phyloP scores from a whole-genome alignment of 2,329 filamentous ascomycete species.

The Kalaharituber pfeilii region DNA sequence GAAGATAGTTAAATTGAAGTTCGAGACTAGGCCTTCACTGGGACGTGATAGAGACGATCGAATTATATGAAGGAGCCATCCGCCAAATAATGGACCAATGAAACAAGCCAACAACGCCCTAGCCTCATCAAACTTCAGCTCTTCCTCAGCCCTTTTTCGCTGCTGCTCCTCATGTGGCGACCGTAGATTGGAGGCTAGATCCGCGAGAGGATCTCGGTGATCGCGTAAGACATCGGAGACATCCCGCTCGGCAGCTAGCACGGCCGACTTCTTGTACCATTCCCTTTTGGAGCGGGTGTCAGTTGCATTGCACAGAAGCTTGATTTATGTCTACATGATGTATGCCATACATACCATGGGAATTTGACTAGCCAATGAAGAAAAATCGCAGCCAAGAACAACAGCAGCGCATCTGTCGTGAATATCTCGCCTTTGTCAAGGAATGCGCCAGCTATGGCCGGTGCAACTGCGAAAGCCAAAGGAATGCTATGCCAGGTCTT shows the following conservation, averaged over 20 bases:
- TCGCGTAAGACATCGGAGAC: not conserved
- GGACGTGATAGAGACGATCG: conserved; percentile 64
- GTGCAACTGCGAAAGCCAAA: conserved; percentile 64
- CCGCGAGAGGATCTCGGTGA: not conserved
- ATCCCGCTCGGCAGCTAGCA: conserved; percentile 3
- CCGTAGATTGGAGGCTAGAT: not conserved
- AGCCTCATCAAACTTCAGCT: not conserved
- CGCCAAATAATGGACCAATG: conserved; percentile 56
- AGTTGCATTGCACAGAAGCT: not conserved
- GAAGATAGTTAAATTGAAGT: conserved; percentile 87
- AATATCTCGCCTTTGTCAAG: conserved; percentile 72
- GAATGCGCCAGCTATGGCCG: conserved; percentile 66
- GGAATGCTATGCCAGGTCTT: conserved; percentile 57
- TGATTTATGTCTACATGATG: not conserved
- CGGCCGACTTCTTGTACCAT: conserved; percentile 37
- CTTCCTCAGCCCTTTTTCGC: conserved; percentile 2
- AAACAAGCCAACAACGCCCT: conserved; percentile 64
- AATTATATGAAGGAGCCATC: conserved; percentile 67
- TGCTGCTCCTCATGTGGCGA: not conserved
- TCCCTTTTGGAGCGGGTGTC: conserved; percentile 26
- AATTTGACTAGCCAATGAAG: conserved; percentile 82
- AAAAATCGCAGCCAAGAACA: conserved; percentile 66
- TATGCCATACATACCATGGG: conserved; percentile 49
- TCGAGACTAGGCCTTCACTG: conserved; percentile 72
- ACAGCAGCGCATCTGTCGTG: conserved; percentile 66